Evolutionary conservation across 2,329 filamentous ascomycete species (phyloP), one percentile per base, ranked within the genome.

Genomic region (Sarocladiaceae sp.): DNA sequence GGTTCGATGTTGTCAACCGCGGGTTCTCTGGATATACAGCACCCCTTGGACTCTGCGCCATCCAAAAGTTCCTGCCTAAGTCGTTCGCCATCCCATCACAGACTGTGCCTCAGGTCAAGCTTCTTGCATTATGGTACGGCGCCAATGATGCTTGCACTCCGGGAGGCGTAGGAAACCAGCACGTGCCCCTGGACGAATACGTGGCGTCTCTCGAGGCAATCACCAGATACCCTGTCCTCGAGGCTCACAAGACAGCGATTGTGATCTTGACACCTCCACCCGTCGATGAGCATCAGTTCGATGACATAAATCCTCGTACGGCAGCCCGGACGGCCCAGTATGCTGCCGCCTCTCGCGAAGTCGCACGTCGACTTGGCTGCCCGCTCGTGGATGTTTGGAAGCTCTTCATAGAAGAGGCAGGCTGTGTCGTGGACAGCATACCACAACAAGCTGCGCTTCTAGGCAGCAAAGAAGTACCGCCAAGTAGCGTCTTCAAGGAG

Each of bases 381-480:
- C 37, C 37, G 37, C 37, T 40, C 37, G 37, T 40, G 10, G 37
- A 40, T 23, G 37, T 40, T 15, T 40, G 37, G 37, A 40, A 40
- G 17, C 37, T 40, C 10, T 40, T 40, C 37, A 40, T 40, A 20
- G 37, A 17, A 7, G 37, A 40, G 23, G 37, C 37, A 22, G 37
- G 37, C 23, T 40, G 4, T 15, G 17, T 12, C 18, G 35, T 6
- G n/a, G 35, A 40, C 20, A 15, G 17, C 17, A 7, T 22, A 10
- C 3, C 37, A 17, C 37, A 40, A n/a, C 17, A 40, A 22, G 17
- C 7, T 23, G 4, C 37, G 20, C 37, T 40, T 23, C 17, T 15
- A 40, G 37, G 37, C 17, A 40, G 37, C 37, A 40, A 40, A 15
- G 37, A 7, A 4, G 37, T 7, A 20, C 37, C 37, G 17, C 20